These are phyloP conservation scores for Penicillium odoratum DNA, from an alignment of 495 filamentous ascomycete genomes.

Conservation along the genomic window DNA sequence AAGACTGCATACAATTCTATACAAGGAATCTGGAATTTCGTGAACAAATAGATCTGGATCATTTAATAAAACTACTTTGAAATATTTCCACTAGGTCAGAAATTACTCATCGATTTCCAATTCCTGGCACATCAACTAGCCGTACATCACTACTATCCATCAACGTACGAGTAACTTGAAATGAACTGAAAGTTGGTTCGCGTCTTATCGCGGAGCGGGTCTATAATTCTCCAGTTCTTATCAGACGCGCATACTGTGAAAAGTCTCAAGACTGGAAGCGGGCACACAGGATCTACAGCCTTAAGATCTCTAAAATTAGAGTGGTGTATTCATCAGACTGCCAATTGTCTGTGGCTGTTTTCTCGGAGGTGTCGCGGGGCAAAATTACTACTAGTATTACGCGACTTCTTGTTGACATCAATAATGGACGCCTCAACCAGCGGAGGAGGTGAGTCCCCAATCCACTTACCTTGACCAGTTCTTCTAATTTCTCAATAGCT, in stretches of 20 bases:
- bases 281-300: background rate
- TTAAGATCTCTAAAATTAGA: background rate
- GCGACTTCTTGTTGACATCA: conserved; percentile 7
- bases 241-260: conserved; percentile 9
- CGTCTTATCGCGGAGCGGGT: conserved; percentile 29
- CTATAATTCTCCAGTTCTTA: conserved; percentile 40
- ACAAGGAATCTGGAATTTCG: background rate
- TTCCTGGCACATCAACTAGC: too few relatives aligned
- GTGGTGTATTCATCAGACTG: background rate
- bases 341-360: background rate
- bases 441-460: conserved; percentile 27
- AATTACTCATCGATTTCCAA: too few relatives aligned
- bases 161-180: too few relatives aligned
- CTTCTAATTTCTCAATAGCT: conserved; percentile 17
- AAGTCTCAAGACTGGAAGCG: background rate
- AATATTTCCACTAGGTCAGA: background rate
- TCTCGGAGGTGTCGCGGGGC: background rate
- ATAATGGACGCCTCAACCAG: conserved; percentile 39
- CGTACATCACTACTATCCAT: too few relatives aligned
- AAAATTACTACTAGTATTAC: background rate
- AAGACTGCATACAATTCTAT: background rate
- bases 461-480: background rate
- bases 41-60: background rate
- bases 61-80: background rate
- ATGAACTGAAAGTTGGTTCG: background rate